phyloP scores from a whole-genome alignment of 192 early-diverging fungal genomes.

The Powellomyces hirtus region DNA sequence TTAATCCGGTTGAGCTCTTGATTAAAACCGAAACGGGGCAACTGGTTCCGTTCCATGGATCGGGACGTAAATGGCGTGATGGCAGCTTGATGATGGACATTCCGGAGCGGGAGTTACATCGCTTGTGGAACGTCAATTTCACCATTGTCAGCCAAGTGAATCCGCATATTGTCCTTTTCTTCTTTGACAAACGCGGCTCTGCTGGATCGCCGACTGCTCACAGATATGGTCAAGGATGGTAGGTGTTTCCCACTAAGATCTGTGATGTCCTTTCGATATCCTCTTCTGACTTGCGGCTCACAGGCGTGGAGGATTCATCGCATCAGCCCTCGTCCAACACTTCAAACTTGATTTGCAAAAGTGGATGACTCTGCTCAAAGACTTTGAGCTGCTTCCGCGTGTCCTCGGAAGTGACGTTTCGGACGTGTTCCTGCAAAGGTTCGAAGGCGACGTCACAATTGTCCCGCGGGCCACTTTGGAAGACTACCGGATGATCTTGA shows the following conservation, averaged over 20 bases:
- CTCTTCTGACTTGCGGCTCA: neutral
- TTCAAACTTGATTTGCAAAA: constrained; percentile 84
- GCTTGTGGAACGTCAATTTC: constrained; percentile 81
- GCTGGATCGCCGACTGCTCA: constrained; percentile 74
- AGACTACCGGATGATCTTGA: constrained; percentile 64
- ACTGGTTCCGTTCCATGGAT: constrained; percentile 70
- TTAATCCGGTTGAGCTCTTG: constrained; percentile 80
- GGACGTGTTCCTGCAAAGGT: constrained; percentile 82
- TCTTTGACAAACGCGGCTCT: constrained; percentile 75
- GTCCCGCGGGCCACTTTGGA: constrained; percentile 56
- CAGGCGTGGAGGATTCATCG: constrained; percentile 83
- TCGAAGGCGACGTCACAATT: constrained; percentile 88
- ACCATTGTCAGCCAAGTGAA: constrained; percentile 84
- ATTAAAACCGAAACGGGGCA: constrained; percentile 62
- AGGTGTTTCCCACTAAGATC: neutral
- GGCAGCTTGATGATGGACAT: constrained; percentile 74
- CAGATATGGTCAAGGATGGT: constrained; percentile 69
- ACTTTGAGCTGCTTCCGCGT: constrained; percentile 75
- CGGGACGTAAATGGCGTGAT: constrained; percentile 77
- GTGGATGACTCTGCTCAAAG: constrained; percentile 77
- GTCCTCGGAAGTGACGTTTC: constrained; percentile 78
- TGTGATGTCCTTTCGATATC: too few species aligned
- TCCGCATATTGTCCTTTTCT: constrained; percentile 85
- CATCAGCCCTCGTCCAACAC: constrained; percentile 72
- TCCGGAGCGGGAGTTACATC: constrained; percentile 72